Evolutionary conservation across 2,329 filamentous ascomycete species (phyloP).

Genomic region (Fusarium ramigenum): DNA sequence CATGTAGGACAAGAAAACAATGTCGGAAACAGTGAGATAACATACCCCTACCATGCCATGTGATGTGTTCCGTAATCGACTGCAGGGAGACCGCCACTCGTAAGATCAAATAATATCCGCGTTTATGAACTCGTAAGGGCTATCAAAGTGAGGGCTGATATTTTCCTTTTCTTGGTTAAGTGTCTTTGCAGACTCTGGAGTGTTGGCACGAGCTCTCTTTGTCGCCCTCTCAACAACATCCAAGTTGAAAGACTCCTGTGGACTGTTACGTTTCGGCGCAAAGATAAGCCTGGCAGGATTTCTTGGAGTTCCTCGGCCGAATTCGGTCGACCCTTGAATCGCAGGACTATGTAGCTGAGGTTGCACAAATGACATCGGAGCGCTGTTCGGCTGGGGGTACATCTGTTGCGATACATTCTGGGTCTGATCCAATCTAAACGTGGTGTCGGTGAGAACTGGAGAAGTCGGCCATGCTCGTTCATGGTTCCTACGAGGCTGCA

Average conservation of each 20-base stretch:
- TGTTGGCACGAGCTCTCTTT: slow-evolving; percentile 56
- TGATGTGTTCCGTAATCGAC: not conserved
- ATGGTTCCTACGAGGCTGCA: slow-evolving; percentile 56
- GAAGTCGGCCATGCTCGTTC: slow-evolving; percentile 24
- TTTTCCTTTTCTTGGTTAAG: slow-evolving; percentile 58
- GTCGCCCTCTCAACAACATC: slow-evolving; percentile 47
- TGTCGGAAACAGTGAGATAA: not conserved
- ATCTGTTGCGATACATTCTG: slow-evolving; percentile 53
- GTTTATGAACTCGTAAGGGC: slow-evolving; percentile 25
- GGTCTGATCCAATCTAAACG: slow-evolving; percentile 40
- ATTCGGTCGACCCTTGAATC: not conserved
- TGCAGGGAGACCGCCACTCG: not conserved
- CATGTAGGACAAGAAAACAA: not conserved
- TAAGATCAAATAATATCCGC: not conserved
- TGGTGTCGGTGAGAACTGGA: slow-evolving; percentile 25
- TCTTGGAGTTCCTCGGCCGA: slow-evolving; percentile 7
- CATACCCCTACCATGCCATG: not conserved
- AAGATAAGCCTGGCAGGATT: slow-evolving; percentile 3
- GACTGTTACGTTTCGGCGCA: slow-evolving; percentile 13
- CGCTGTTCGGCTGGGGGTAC: slow-evolving; percentile 43
- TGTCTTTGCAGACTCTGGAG: slow-evolving; percentile 50
- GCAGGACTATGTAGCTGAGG: slow-evolving; percentile 28
- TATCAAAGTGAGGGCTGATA: slow-evolving; percentile 39
- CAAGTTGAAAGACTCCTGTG: slow-evolving; percentile 15
- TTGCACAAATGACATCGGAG: slow-evolving; percentile 20